Conservation (phyloP, 2,329 filamentous ascomycete genomes). For the Gaeumannomyces tritici region DNA sequence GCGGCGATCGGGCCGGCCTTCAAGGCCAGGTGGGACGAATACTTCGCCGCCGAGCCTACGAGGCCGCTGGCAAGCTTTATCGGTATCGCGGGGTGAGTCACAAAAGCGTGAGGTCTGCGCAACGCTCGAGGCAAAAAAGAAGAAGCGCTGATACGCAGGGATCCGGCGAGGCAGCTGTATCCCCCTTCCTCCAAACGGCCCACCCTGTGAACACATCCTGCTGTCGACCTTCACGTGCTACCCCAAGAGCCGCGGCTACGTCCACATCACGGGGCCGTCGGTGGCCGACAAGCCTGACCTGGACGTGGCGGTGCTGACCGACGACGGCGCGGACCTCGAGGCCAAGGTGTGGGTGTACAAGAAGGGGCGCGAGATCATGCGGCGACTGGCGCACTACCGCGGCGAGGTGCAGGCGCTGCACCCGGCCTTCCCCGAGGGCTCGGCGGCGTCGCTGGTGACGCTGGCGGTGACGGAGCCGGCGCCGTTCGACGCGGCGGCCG, state of each 20-base stretch:
- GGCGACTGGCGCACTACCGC: slow-evolving; percentile 31
- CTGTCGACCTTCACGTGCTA: slow-evolving; percentile 44
- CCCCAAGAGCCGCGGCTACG: slow-evolving; percentile 47
- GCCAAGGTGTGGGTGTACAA: slow-evolving; percentile 40
- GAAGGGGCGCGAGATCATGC: slow-evolving; percentile 35
- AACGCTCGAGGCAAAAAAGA: slow-evolving; percentile 20
- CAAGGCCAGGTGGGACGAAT: slow-evolving; percentile 36
- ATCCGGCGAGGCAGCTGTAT: slow-evolving; percentile 11
- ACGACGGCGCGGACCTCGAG: slow-evolving; percentile 37
- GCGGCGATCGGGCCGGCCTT: slow-evolving; percentile 39
- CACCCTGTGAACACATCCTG: slow-evolving; percentile 35
- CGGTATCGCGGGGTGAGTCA: slow-evolving; percentile 11
- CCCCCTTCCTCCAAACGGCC: slow-evolving; percentile 8
- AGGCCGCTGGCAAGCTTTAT: slow-evolving; percentile 10
- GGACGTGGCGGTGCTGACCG: slow-evolving; percentile 39
- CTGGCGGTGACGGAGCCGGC: slow-evolving; percentile 11
- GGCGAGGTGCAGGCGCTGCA: slow-evolving; percentile 17
- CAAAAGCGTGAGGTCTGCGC: background rate
- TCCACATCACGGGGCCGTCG: slow-evolving; percentile 38
- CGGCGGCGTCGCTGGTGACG: slow-evolving; percentile 4
- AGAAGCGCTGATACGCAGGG: no score
- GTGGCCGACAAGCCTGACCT: slow-evolving; percentile 34
- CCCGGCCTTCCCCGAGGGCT: slow-evolving; percentile 12
- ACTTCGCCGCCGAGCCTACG: slow-evolving; percentile 27
- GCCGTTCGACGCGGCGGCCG: background rate